Conservation (phyloP, 1,284 basidiomycete genomes). For the Xanthoconium separans region DNA sequence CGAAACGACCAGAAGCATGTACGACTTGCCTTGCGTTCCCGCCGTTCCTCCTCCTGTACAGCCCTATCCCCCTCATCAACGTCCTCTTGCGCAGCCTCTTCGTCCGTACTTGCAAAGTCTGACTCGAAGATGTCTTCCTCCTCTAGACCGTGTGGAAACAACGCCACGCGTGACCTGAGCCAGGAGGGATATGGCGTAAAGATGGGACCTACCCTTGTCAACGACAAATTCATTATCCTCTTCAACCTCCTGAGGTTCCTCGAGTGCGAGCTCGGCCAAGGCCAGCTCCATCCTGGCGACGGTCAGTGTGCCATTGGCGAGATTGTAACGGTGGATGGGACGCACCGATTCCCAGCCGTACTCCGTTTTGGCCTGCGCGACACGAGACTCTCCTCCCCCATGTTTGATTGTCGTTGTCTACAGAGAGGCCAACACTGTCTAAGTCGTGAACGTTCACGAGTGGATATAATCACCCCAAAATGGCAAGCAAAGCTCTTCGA, state of each 20-base stretch:
- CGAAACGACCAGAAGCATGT: not conserved
- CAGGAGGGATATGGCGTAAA: not conserved
- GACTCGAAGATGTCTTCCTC: slow-evolving; percentile 78
- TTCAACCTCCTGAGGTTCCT: slow-evolving; percentile 60
- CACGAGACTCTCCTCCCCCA: slow-evolving; percentile 51
- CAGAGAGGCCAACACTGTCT: not conserved
- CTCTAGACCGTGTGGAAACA: slow-evolving; percentile 42
- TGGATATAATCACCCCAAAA: not conserved
- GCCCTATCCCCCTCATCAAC: slow-evolving; percentile 54
- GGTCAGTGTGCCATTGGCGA: slow-evolving; percentile 1
- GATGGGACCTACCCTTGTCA: slow-evolving; percentile 47
- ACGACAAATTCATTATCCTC: slow-evolving; percentile 71
- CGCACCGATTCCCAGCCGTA: slow-evolving; percentile 72
- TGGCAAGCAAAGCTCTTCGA: slow-evolving; percentile 8
- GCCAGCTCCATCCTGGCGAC: slow-evolving; percentile 65
- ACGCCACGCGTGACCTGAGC: not conserved
- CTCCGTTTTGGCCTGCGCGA: slow-evolving; percentile 61
- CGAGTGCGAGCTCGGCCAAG: slow-evolving; percentile 65
- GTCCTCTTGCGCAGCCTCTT: slow-evolving; percentile 58
- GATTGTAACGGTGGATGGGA: not conserved
- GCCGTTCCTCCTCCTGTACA: slow-evolving; percentile 60
- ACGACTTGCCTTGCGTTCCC: slow-evolving; percentile 49
- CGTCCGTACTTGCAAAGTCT: slow-evolving; percentile 81
- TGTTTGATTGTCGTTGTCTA: slow-evolving; percentile 7
- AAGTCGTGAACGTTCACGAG: not conserved